These are phyloP conservation scores for Decorospora gaudefroyi DNA, from an alignment of 2,329 filamentous ascomycete species.

Conservation along the genomic window DNA sequence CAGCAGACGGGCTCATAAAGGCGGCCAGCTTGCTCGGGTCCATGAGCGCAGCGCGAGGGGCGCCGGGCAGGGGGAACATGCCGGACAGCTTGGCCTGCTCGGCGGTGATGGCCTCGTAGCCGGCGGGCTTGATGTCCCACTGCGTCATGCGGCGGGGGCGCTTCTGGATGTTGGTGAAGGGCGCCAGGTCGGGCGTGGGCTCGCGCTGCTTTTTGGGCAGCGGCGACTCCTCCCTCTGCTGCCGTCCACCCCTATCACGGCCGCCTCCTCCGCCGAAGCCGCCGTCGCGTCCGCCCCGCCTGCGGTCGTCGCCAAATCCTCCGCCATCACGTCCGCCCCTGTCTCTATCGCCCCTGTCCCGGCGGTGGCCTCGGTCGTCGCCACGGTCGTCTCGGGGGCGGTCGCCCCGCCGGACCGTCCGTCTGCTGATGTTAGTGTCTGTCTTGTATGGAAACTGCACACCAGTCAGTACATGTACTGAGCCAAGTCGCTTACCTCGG, in stretches of 20 bases:
- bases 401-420: slow-evolving; percentile 44
- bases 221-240: slow-evolving; percentile 76
- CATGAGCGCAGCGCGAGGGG: slow-evolving; percentile 92
- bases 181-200: slow-evolving; percentile 91
- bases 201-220: slow-evolving; percentile 83
- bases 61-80: slow-evolving; percentile 98
- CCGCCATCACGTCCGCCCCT: slow-evolving; percentile 56
- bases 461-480: slow-evolving; percentile 46
- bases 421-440: slow-evolving; percentile 46
- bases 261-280: slow-evolving; percentile 42
- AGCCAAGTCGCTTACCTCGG: slow-evolving; percentile 63
- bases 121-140: slow-evolving; percentile 98
- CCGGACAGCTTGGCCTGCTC: slow-evolving; percentile 98
- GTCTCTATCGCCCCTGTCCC: slow-evolving; percentile 51
- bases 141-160: slow-evolving; percentile 93
- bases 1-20: slow-evolving; percentile 88
- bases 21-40: slow-evolving; percentile 91
- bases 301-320: slow-evolving; percentile 48
- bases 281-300: slow-evolving; percentile 32
- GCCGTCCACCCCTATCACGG: slow-evolving; percentile 58
- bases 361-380: slow-evolving; percentile 42
- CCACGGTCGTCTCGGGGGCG: slow-evolving; percentile 39
- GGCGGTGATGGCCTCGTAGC: slow-evolving; percentile 96
- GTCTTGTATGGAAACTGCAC: slow-evolving; percentile 33
- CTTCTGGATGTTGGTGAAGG: slow-evolving; percentile 78